Base-by-base conservation (phyloP, 1,139 yeast species). In the Blastobotrys illinoisensis region DNA sequence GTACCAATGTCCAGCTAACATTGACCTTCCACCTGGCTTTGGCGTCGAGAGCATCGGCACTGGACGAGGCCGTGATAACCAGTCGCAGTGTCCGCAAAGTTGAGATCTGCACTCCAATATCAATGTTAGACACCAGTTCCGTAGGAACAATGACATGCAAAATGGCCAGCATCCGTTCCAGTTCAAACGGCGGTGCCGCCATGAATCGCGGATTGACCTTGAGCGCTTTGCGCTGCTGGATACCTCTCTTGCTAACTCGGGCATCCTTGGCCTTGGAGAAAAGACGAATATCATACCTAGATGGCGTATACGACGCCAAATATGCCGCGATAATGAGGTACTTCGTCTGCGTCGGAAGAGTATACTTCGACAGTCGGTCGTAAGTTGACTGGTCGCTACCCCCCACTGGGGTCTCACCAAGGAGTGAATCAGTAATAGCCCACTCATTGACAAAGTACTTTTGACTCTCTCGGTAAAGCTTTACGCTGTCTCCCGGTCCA, bases 101-200 rank as follows among this genome's bases (percentile, higher is more conserved):
- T 0, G 89, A 85, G 49, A 85, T 73, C 65, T 83, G 88, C 47
- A 78, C 74, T 57, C 79, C 78, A 44, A 83, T 66, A 59, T 82
- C 86, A 9, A 77, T 72, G 54, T 75, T 75, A 63, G 76, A 60
- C 66, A 74, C 60, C 68, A 72, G 47, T n/a, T 49, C 52, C 58
- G 16, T 57, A 21, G 59, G 61, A 40, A 63, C 64, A 60, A 86
- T 78, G 1, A 86, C 81, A 28, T 83, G 80, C 43, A 83, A 67
- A 32, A 86, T 85, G 1, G 91, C 89, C 60, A 83, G 69, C 71
- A 85, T 70, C 54, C 93, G 73, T 64, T 86, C 93, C 53, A 85
- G 70, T 54, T 85, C 90, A 64, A 85, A 86, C 49, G 79, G 74
- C 23, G 80, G 79, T 0, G 89, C 84, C 9, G 83, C 80, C 36